A percentile compares a stretch with the other conserved stretches of the same genome.
Evolutionary conservation across 2,329 filamentous ascomycete species (phyloP).

Genomic region (Aureobasidium sp.): DNA sequence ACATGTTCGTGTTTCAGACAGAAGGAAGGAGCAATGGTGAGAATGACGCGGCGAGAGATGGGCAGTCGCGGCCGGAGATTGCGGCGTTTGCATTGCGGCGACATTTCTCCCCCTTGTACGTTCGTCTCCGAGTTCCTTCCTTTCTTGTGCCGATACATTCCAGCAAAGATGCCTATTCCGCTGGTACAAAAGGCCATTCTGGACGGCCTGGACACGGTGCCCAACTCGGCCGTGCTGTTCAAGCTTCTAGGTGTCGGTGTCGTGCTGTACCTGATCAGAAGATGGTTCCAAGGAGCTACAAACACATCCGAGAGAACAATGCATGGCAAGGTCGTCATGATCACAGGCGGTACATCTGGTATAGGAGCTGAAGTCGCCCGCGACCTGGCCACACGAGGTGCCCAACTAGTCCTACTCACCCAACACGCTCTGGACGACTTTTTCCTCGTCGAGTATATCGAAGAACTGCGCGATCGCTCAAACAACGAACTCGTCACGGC

Average conservation of each 20-base stretch:
- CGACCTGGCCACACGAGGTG: conserved; percentile 82
- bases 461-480: conserved; percentile 81
- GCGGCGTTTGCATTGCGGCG: conserved; percentile 11
- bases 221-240: conserved; percentile 41
- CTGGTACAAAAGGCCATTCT: conserved; percentile 60
- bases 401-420: conserved; percentile 91
- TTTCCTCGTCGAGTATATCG: conserved; percentile 92
- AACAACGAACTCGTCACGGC: conserved; percentile 93
- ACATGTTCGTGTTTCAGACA: conserved; percentile 47
- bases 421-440: conserved; percentile 83
- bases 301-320: conserved; percentile 85
- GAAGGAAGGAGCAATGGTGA: conserved; percentile 39
- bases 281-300: conserved; percentile 77
- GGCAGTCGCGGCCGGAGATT: background rate
- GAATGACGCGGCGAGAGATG: conserved; percentile 5
- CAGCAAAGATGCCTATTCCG: conserved; percentile 63
- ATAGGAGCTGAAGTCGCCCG: conserved; percentile 83
- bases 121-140: background rate
- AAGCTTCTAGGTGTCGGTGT: conserved; percentile 59
- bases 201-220: conserved; percentile 60
- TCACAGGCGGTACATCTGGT: conserved; percentile 94
- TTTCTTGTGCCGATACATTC: background rate
- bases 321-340: conserved; percentile 93
- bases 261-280: conserved; percentile 69
- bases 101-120: background rate